Evolutionary conservation across 2,329 filamentous ascomycete genomes (phyloP), one percentile per base, ranked within the genome.

Genomic region (Aspergillus sojae): DNA sequence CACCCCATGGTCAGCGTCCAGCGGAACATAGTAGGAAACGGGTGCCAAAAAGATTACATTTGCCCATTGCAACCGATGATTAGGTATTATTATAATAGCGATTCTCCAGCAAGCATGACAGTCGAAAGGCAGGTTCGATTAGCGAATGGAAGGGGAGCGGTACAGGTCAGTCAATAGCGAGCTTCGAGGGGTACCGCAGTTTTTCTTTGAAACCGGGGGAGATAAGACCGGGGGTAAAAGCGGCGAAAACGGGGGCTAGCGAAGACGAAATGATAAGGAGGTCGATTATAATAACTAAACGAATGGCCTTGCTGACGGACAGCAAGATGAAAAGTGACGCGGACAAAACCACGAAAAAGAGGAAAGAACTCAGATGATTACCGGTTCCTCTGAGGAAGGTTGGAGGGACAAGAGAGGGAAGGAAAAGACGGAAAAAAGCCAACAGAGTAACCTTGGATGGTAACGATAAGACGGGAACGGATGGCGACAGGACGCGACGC

Each of bases 41-140:
- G 48, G 48, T 3, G 21, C 10, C 19, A 34, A n/a, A 28, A 32
- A 32, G 21, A 39, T 61, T 75, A 80, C 78, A 80, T 76, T 79
- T 79, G 72, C 77, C 78, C 78, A 80, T 80, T 69, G 50, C 39
- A 56, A 32, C 57, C 26, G 16, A 57, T 45, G 54, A 46, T 59
- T 63, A 57, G 58, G 46, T 56, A 63, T 64, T 57, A 60, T 59
- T 57, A 61, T 61, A 23, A 39, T 36, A 56, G 60, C 36, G 58
- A 63, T 65, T 70, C 70, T 66, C 65, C 63, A 57, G 66, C 65
- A 66, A 74, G 69, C 76, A 78, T 78, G 72, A 68, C 74, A 66
- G 65, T 52, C 56, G 32, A 50, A 63, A 60, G 66, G 65, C 61
- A 57, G n/a, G 23, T 19, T 36, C 5, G 30, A 43, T 36, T 12